These are phyloP conservation scores for Spizellomyces sp. DNA, from an alignment of 192 early-diverging fungal genomes.

Conservation along the genomic window DNA sequence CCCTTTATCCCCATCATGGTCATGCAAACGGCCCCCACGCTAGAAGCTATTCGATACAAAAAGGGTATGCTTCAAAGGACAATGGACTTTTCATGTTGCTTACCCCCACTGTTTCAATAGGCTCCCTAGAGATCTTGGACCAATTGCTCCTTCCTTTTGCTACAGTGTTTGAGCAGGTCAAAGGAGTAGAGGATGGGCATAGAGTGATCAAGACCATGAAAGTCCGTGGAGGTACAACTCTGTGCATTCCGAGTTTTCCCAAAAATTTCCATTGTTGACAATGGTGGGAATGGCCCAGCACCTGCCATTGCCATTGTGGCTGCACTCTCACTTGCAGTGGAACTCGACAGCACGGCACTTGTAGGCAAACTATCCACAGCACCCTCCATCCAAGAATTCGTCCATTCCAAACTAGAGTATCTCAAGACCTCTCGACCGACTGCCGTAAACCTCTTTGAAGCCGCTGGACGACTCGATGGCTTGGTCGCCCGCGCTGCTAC, in stretches of 20 bases:
- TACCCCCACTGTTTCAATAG: not conserved
- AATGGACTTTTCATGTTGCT: not conserved
- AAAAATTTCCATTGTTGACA: not conserved
- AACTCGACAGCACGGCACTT: constrained; percentile 46
- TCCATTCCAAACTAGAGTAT: constrained; percentile 68
- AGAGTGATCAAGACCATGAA: constrained; percentile 92
- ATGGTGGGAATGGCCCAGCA: constrained; percentile 45
- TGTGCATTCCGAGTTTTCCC: not conserved
- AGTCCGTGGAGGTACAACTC: constrained; percentile 45
- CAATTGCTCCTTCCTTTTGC: constrained; percentile 90
- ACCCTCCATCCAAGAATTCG: constrained; percentile 48
- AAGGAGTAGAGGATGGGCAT: constrained; percentile 71
- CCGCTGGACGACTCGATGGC: constrained; percentile 50
- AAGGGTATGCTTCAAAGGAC: constrained; percentile 17
- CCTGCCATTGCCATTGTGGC: constrained; percentile 98
- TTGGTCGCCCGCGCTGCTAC: constrained; percentile 23
- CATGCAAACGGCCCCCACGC: constrained; percentile 13
- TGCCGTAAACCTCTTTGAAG: constrained; percentile 95
- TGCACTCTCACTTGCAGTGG: constrained; percentile 85
- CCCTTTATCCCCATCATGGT: not conserved
- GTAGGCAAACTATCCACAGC: constrained; percentile 30
- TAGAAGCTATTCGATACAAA: constrained; percentile 44
- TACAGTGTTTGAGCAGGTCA: constrained; percentile 73
- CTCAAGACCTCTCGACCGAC: constrained; percentile 88
- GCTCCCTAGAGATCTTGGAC: constrained; percentile 78